A percentile compares a stretch with the other conserved stretches of the same genome.
Conservation (phyloP, 805 yeast species). For the Nematodospora valgi region DNA sequence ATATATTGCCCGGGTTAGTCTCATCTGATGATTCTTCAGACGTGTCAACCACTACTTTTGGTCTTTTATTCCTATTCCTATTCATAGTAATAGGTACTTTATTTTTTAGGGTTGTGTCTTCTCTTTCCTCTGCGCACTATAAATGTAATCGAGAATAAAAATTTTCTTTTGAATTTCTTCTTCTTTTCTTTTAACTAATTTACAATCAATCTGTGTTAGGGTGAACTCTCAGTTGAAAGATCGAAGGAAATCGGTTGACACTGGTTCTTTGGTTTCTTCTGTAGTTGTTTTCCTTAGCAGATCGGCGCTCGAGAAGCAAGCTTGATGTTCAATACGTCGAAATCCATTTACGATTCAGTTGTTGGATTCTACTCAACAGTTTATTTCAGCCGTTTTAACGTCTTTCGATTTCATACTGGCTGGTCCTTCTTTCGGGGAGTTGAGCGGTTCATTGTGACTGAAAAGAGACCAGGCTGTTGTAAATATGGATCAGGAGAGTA, state of each 20-base stretch:
- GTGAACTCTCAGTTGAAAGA: constrained; percentile 37
- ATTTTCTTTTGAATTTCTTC: constrained; percentile 4
- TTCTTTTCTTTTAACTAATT: constrained; percentile 15
- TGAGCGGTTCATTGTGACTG: constrained; percentile 43
- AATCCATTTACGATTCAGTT: constrained; percentile 7
- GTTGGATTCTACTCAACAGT: constrained; percentile 8
- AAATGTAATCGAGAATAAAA: constrained; percentile 6
- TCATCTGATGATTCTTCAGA: not conserved
- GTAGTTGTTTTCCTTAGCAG: constrained; percentile 45
- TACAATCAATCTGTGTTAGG: constrained; percentile 52
- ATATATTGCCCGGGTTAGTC: not conserved
- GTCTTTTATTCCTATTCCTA: not conserved
- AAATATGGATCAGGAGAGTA: constrained; percentile 11
- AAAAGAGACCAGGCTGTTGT: constrained; percentile 17
- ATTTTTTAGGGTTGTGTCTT: constrained; percentile 12
- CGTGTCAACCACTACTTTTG: not conserved
- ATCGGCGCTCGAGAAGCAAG: constrained; percentile 77
- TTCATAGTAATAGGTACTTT: not conserved
- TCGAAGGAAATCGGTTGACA: constrained; percentile 21
- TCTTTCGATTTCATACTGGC: constrained; percentile 9
- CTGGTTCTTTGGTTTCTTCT: constrained; percentile 26
- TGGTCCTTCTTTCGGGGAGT: constrained; percentile 44
- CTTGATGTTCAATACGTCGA: constrained; percentile 18
- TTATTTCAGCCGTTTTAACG: constrained; percentile 19
- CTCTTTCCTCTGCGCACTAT: constrained; percentile 7